phyloP scores from a whole-genome alignment of 805 yeast genomes.

The Ascoidea rubescens region DNA sequence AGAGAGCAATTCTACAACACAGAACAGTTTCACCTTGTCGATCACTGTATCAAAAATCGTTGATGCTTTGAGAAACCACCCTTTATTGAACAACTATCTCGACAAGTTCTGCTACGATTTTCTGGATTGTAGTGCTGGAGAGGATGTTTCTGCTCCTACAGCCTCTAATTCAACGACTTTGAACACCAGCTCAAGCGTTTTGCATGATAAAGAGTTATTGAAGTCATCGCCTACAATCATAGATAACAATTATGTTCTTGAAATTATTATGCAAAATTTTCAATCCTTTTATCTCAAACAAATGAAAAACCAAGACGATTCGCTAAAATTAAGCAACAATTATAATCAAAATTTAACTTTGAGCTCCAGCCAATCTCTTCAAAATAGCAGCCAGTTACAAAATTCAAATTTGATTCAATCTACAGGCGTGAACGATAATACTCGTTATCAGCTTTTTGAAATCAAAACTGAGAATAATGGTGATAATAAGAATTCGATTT shows the following conservation, averaged over 20 bases:
- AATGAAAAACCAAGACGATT: not conserved
- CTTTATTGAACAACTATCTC: not conserved
- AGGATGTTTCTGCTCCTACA: too few species aligned
- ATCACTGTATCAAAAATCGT: not conserved
- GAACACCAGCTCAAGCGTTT: not conserved
- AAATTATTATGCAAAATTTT: not conserved
- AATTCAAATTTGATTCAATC: not conserved
- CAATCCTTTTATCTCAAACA: not conserved
- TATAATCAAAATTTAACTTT: not conserved
- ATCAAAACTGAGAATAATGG: not conserved
- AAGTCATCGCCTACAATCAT: not conserved
- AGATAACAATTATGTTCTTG: not conserved
- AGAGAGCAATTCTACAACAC: not conserved
- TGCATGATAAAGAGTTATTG: not conserved
- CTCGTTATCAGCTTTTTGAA: not conserved
- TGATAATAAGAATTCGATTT: not conserved
- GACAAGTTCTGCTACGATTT: not conserved
- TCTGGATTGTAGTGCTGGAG: too few species aligned
- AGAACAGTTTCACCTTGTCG: not conserved
- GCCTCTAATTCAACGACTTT: not conserved
- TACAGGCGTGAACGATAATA: not conserved
- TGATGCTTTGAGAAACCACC: not conserved
- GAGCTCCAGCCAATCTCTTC: not conserved
- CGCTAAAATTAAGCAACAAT: not conserved
- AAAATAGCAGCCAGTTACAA: too few species aligned